phyloP scores from a whole-genome alignment of 2,329 filamentous ascomycete genomes.

The Beauveria medogensis region DNA sequence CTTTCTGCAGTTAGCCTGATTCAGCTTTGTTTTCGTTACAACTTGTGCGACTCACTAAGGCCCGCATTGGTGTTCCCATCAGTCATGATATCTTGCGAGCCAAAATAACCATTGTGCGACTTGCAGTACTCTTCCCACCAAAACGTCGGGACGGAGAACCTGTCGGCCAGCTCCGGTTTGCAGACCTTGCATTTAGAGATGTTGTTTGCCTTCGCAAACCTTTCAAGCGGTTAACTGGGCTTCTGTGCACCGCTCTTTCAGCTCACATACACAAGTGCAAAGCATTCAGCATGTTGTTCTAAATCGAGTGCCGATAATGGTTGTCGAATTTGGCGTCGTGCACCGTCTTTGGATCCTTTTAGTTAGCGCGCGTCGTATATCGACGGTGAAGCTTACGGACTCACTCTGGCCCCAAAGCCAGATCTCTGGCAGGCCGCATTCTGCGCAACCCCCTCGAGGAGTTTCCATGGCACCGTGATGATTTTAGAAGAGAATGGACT shows the following conservation, averaged over 20 bases:
- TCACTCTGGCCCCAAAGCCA: not conserved
- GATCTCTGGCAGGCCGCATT: not conserved
- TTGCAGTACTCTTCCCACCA: constrained; percentile 11
- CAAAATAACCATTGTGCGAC: constrained; percentile 14
- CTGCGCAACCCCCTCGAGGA: not conserved
- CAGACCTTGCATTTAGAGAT: not conserved
- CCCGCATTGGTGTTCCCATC: constrained; percentile 9
- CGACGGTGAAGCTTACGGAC: not conserved
- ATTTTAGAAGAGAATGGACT: too few species aligned
- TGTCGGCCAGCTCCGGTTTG: not conserved
- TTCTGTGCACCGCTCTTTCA: not conserved
- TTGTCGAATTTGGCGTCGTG: not conserved
- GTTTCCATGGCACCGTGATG: too few species aligned
- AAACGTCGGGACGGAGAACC: constrained; percentile 2
- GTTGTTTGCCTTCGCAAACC: not conserved
- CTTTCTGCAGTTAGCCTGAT: constrained; percentile 14
- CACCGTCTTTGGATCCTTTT: not conserved
- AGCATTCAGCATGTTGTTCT: not conserved
- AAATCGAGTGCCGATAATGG: not conserved
- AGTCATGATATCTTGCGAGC: constrained; percentile 12
- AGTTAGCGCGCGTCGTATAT: not conserved
- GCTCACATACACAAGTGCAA: not conserved
- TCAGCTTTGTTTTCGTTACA: too few species aligned
- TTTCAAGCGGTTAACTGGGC: not conserved
- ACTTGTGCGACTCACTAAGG: constrained; percentile 15